These are phyloP conservation scores for Leptodermis oblonga DNA, from an alignment of 257 asterid genomes.

Conservation along the genomic window DNA sequence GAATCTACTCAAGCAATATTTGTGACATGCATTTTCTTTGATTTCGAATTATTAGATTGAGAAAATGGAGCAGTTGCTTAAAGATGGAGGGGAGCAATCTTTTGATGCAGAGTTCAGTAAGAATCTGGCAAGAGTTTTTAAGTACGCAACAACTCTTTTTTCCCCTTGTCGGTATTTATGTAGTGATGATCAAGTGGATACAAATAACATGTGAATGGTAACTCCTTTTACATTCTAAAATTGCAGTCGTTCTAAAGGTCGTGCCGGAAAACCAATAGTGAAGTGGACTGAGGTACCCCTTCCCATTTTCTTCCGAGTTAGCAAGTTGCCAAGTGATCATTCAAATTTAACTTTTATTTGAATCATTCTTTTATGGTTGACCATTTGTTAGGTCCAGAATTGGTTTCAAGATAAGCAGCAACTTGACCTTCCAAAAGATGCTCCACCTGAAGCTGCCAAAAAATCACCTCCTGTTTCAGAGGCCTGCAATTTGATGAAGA, in stretches of 20 bases:
- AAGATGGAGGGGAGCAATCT: conserved; percentile 32
- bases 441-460: conserved; percentile 27
- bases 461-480: conserved; percentile 26
- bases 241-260: conserved; percentile 68
- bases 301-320: conserved; percentile 12
- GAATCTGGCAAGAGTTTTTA: conserved; percentile 60
- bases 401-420: conserved; percentile 66
- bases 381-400: conserved; percentile 47
- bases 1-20: background rate
- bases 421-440: conserved; percentile 23
- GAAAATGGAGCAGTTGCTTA: conserved; percentile 51
- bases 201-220: background rate
- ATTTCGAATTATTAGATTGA: conserved; percentile 36
- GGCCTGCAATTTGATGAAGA: conserved; percentile 26
- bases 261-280: conserved; percentile 78
- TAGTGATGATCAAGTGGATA: background rate
- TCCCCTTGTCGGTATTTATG: conserved; percentile 4
- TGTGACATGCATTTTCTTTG: background rate
- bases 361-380: conserved; percentile 14
- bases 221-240: conserved; percentile 18
- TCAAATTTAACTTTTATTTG: conserved; percentile 11
- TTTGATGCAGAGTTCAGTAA: conserved; percentile 48
- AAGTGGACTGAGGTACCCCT: conserved; percentile 78
- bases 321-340: background rate
- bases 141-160: conserved; percentile 32